These are phyloP conservation scores for Mycosphaerella arachidis DNA, from an alignment of 2,329 filamentous ascomycete genomes.

Conservation along the genomic window DNA sequence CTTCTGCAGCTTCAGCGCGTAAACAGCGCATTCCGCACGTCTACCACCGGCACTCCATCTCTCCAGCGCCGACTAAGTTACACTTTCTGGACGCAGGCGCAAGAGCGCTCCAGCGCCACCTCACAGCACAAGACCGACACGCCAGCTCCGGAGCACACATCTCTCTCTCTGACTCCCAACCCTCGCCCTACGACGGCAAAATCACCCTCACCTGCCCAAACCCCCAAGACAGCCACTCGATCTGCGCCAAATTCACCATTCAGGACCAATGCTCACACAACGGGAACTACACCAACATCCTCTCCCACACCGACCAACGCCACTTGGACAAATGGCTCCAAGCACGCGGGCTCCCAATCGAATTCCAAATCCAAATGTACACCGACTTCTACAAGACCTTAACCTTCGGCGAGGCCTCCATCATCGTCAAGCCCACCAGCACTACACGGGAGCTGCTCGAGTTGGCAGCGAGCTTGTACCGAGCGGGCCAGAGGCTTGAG, in stretches of 20 bases:
- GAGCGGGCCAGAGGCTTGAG: background rate
- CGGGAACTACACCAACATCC: no score
- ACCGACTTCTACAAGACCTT: background rate
- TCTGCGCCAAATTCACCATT: no score
- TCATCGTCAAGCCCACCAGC: background rate
- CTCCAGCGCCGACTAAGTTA: background rate
- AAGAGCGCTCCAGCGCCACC: no score
- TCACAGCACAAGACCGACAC: background rate
- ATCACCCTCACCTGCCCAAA: background rate
- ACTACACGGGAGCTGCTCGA: background rate
- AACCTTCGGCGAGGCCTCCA: background rate
- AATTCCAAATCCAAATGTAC: background rate
- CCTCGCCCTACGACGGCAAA: background rate
- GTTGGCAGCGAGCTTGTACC: background rate
- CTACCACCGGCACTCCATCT: background rate
- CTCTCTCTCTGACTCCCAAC: background rate
- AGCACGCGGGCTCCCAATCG: no score
- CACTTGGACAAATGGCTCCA: no score
- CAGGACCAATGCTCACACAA: no score
- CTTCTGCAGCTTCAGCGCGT: background rate
- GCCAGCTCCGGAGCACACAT: background rate
- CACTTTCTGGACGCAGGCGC: no score
- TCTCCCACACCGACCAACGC: no score
- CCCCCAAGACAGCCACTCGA: no score
- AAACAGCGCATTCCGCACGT: background rate